A percentile compares a stretch with the other conserved stretches of the same genome.
Evolutionary conservation across 805 yeast species (phyloP).

Genomic region (Yarrowia alimentaria): DNA sequence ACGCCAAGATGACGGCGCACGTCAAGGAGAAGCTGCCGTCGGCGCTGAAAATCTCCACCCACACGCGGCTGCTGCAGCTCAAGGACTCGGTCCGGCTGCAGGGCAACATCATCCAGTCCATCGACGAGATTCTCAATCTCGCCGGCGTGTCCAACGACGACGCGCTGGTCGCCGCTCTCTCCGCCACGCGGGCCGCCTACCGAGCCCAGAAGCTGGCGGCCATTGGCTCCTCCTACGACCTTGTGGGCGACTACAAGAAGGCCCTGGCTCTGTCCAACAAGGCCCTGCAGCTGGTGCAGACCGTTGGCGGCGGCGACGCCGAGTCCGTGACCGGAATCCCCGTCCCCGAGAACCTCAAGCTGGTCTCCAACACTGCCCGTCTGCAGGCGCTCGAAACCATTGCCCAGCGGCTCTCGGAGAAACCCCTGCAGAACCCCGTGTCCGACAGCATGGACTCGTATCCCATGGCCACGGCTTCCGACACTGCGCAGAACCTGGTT

Average conservation of each 20-base stretch:
- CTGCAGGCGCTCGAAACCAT: constrained; percentile 24
- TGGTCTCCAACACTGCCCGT: not conserved
- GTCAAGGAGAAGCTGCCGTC: constrained; percentile 22
- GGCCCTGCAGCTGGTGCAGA: constrained; percentile 30
- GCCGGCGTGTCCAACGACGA: constrained; percentile 94
- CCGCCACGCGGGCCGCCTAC: constrained; percentile 50
- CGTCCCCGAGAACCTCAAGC: constrained; percentile 7
- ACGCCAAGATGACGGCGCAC: constrained; percentile 28
- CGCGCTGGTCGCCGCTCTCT: constrained; percentile 55
- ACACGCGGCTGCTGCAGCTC: constrained; percentile 25
- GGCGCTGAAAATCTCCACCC: constrained; percentile 29
- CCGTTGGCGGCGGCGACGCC: not conserved
- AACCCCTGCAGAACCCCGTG: constrained; percentile 36
- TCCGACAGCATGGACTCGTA: constrained; percentile 48
- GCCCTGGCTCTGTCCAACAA: constrained; percentile 38
- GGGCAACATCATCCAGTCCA: constrained; percentile 52
- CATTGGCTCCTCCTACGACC: constrained; percentile 44
- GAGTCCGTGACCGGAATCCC: constrained; percentile 6
- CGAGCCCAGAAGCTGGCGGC: constrained; percentile 45
- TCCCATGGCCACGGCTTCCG: constrained; percentile 40
- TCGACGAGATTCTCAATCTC: constrained; percentile 64
- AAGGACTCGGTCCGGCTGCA: constrained; percentile 50
- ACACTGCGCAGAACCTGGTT: constrained; percentile 36
- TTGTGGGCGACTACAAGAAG: constrained; percentile 36
- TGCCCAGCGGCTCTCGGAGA: constrained; percentile 3